Conservation (phyloP, 2,329 filamentous ascomycete genomes). For the Stachybotrys echinatus region DNA sequence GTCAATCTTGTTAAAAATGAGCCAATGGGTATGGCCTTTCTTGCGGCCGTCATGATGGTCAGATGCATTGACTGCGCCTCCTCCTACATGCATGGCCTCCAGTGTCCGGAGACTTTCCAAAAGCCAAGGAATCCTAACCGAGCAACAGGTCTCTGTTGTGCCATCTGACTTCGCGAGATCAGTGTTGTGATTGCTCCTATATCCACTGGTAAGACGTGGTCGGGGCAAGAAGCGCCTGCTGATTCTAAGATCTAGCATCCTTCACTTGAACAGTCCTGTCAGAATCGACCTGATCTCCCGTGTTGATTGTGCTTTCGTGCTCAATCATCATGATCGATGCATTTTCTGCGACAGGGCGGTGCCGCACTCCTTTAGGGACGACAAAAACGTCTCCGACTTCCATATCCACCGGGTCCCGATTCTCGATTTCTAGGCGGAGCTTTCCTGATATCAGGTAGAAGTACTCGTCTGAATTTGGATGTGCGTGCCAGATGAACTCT, state of each 20-base stretch:
- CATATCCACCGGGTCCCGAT: conserved; percentile 18
- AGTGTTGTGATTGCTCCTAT: no score
- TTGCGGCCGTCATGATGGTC: no score
- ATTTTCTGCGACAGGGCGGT: conserved; percentile 28
- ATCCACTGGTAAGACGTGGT: no score
- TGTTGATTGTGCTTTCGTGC: conserved; percentile 23
- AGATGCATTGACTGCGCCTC: no score
- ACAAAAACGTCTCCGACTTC: conserved; percentile 25
- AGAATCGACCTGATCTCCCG: conserved; percentile 17
- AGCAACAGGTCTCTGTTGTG: no score
- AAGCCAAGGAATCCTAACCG: no score
- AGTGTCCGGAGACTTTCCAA: no score
- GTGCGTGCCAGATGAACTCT: conserved; percentile 33
- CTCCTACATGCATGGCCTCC: no score
- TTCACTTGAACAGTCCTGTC: conserved; percentile 14
- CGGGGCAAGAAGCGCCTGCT: no score
- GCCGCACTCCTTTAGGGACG: conserved; percentile 29
- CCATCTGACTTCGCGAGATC: no score
- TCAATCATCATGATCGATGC: conserved; percentile 33
- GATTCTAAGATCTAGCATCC: conserved; percentile 6
- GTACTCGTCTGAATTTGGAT: conserved; percentile 33
- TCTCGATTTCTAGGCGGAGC: conserved; percentile 26
- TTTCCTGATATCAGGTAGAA: conserved; percentile 32
- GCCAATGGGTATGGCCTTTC: no score
- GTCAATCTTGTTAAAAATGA: no score